Conservation (phyloP, 2,329 filamentous ascomycete species). For the Pseudogymnoascus sp. region DNA sequence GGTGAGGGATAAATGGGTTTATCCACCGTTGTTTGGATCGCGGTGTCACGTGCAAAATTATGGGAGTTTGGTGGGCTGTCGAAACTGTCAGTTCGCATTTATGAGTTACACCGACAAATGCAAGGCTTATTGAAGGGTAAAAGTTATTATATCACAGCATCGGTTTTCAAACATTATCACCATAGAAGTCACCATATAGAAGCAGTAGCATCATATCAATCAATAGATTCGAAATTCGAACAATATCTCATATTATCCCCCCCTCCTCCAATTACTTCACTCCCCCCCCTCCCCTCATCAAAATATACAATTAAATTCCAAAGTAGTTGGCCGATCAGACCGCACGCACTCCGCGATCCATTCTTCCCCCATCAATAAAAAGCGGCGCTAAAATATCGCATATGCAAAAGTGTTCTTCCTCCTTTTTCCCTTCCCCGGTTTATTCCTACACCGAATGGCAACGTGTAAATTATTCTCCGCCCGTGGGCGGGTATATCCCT, state of each 20-base stretch:
- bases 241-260: not conserved
- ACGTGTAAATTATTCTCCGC: constrained; percentile 5
- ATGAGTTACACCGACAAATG: not conserved
- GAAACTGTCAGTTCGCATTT: not conserved
- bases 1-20: not conserved
- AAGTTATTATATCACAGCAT: not conserved
- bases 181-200: too few relatives aligned
- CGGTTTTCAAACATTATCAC: not conserved
- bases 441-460: constrained; percentile 3
- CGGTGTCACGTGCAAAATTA: not conserved
- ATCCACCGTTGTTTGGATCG: not conserved
- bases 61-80: not conserved
- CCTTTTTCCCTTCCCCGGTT: not conserved
- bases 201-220: not conserved
- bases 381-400: constrained; percentile 7
- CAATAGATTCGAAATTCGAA: not conserved
- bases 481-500: not conserved
- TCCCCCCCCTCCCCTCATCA: not conserved
- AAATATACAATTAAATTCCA: not conserved
- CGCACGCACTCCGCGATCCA: not conserved
- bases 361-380: not conserved
- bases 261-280: not conserved
- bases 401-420: not conserved
- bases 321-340: not conserved
- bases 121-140: too few relatives aligned